Base-by-base conservation (phyloP, 176 grass and related monocot species). In the Ampelocalamus luodianensis region DNA sequence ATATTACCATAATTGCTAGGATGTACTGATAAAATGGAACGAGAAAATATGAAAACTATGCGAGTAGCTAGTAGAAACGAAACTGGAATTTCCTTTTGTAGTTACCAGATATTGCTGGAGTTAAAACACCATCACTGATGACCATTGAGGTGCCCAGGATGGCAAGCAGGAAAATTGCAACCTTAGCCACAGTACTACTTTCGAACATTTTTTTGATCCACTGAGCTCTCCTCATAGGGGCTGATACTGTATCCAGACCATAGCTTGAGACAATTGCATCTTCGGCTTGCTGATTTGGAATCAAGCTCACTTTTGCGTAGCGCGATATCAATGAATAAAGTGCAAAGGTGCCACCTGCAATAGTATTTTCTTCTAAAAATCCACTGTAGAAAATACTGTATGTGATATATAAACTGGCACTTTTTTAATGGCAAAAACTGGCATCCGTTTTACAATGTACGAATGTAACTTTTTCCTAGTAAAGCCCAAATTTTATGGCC, bases 271-370 rank as follows among this genome's bases (percentile, higher is more conserved):
- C 74, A 27, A 68, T 43, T 26, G 27, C 67, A 75, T 90, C 91
- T 32, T 92, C 91, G 16, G 87, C 79, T 56, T 90, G 91, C 40
- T 90, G 91, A 65, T 80, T 87, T 3, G 91, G 91, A 44, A 90
- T 64, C 48, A 89, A 79, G 22, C 83, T 61, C 51, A 92, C 77
- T 65, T 87, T 92, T 70, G 84, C 80, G 3, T 90, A 87, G 42
- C 87, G 73, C 4, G 82, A 92, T 74, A 92, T 87, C 50, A 89
- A 46, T 12, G 91, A 92, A 51, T 92, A 90, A 40, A 92, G 42
- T 4, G 91, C 91, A 60, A 92, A 92, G 20, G 91, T 92, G n/a
- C 87, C 87, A 9, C 84, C 91, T 92, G 42, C 55, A 83, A 77
- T 15, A 60, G 8, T 60, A 65, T 37, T 39, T 82, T 20, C n/a